A percentile compares a stretch with the other conserved stretches of the same genome.
phyloP scores from a whole-genome alignment of 495 filamentous ascomycete genomes.

The Rhizodiscina lignyota region DNA sequence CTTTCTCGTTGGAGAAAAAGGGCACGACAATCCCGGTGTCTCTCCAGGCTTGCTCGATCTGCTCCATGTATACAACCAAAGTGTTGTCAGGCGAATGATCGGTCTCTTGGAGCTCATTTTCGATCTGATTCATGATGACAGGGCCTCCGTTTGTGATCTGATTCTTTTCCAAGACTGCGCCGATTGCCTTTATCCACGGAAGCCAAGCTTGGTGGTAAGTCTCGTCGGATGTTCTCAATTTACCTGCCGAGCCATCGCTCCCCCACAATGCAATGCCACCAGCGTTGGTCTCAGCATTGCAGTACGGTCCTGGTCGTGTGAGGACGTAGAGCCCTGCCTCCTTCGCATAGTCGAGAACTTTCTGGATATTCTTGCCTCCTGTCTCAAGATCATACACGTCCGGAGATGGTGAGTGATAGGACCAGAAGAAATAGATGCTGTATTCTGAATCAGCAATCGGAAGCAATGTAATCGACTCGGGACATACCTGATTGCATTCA shows the following conservation, averaged over 20 bases:
- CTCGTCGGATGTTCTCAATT: slow-evolving; percentile 38
- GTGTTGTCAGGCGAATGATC: slow-evolving; percentile 4
- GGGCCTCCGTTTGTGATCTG: slow-evolving; percentile 71
- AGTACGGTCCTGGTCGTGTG: slow-evolving; percentile 55
- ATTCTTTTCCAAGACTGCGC: slow-evolving; percentile 46
- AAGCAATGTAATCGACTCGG: not conserved
- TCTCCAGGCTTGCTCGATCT: slow-evolving; percentile 48
- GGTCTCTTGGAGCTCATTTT: slow-evolving; percentile 52
- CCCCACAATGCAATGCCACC: slow-evolving; percentile 48
- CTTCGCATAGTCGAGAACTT: slow-evolving; percentile 48
- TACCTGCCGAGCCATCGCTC: slow-evolving; percentile 46
- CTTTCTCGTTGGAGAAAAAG: slow-evolving; percentile 58
- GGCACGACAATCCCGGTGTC: slow-evolving; percentile 57
- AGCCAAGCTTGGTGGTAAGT: slow-evolving; percentile 50
- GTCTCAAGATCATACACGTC: slow-evolving; percentile 35
- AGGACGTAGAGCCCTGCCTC: slow-evolving; percentile 58
- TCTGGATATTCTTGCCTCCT: slow-evolving; percentile 34
- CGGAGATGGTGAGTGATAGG: slow-evolving; percentile 31
- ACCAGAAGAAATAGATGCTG: slow-evolving; percentile 39
- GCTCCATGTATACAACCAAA: slow-evolving; percentile 67
- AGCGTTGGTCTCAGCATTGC: slow-evolving; percentile 48
- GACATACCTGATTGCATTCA: slow-evolving; percentile 4
- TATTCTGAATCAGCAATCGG: too few species aligned
- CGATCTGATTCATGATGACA: slow-evolving; percentile 60
- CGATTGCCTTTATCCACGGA: slow-evolving; percentile 38